Evolutionary conservation across 305 asterid species (phyloP), one percentile per base, ranked within the genome.

Genomic region (Withania somnifera): DNA sequence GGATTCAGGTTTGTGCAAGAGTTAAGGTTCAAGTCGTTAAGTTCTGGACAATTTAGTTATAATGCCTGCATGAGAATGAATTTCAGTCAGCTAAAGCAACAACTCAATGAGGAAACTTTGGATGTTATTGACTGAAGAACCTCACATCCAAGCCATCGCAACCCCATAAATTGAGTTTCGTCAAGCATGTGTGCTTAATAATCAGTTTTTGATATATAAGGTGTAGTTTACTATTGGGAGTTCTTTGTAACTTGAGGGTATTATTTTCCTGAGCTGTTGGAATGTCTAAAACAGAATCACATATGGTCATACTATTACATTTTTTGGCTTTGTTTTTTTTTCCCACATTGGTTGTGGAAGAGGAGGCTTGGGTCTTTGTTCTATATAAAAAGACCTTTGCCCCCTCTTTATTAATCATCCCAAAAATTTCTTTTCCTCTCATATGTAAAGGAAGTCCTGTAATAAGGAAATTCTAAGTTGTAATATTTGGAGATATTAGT

Each of bases 121-220:
- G 64, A 47, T 11, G 15, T 5, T 15, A 76, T 11, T 61, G 75
- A 51, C 26, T 24, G 61, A 66, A 81, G 82, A 87, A 82, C 82
- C 97, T 90, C 86, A 97, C 99, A 89, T 97, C 97, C 86, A 97
- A 89, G 66, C 97, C 98, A 51, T 98, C 93, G 86, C 99, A 97
- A 60, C 99, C 99, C 99, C 99, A 97, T 71, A 97, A 90, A 90
- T 98, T 97, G 77, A 93, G 90, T 87, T 92, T 93, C 91, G 89
- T 93, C 90, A 97, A 83, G 80, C 89, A 88, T 87, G 77, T 90
- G 85, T 97, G 99, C 88, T 97, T 97, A 83, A 97, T 93, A 58
- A 97, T 92, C 86, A 95, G 69, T 93, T 97, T 97, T 85, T 97
- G 99, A 88, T 91, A 91, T 64, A 87, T 87, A 77, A 89, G 90